Conservation (phyloP, 1,139 yeast genomes). For the Torulaspora globosa region DNA sequence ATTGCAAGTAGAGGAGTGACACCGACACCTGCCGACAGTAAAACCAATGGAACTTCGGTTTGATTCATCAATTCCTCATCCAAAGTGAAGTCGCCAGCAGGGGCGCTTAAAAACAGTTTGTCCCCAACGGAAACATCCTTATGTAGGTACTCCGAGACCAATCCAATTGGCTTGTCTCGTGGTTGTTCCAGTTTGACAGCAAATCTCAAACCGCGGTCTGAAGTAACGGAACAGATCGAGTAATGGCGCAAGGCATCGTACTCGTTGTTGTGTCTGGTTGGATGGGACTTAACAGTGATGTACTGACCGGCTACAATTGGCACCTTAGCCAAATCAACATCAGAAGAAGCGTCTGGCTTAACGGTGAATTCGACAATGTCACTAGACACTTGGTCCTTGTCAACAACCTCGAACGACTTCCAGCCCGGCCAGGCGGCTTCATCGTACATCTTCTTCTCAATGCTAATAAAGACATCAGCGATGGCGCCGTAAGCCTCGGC, state of each 20-base stretch:
- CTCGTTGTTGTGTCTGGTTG: constrained; percentile 31
- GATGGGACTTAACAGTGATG: constrained; percentile 48
- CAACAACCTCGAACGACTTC: constrained; percentile 48
- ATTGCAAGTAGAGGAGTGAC: constrained; percentile 60
- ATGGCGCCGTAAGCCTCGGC: constrained; percentile 58
- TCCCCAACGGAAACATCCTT: constrained; percentile 49
- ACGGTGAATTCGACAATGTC: constrained; percentile 50
- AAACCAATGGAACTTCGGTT: constrained; percentile 40
- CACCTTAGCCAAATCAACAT: constrained; percentile 37
- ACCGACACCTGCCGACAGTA: constrained; percentile 64
- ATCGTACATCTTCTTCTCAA: constrained; percentile 49
- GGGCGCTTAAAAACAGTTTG: constrained; percentile 50
- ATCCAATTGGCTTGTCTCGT: constrained; percentile 42
- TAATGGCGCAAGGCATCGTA: constrained; percentile 36
- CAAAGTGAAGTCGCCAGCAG: constrained; percentile 53
- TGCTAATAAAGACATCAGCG: constrained; percentile 56
- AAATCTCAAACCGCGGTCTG: constrained; percentile 34
- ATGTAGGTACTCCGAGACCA: constrained; percentile 54
- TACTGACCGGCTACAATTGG: constrained; percentile 54
- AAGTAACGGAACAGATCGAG: constrained; percentile 31
- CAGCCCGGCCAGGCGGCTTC: constrained; percentile 53
- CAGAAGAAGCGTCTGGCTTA: constrained; percentile 42
- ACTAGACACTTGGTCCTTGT: constrained; percentile 44
- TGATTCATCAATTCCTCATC: constrained; percentile 24
- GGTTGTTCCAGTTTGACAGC: constrained; percentile 46